Conservation (phyloP, 495 filamentous ascomycete species). For the Neurospora sp. region DNA sequence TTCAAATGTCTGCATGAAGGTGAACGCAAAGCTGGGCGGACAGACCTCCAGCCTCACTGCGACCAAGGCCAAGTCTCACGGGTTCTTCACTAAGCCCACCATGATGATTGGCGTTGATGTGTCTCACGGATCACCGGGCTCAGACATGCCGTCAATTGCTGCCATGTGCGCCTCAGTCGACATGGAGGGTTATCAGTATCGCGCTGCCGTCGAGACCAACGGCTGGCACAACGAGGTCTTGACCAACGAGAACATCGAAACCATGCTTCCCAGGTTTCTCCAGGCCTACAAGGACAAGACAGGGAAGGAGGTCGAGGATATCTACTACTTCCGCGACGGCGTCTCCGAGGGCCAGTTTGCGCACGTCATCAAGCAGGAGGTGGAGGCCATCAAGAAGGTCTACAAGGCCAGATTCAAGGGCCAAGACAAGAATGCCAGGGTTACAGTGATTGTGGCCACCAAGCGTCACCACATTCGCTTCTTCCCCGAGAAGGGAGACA, state of each 20-base stretch:
- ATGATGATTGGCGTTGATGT: conserved; percentile 86
- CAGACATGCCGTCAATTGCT: conserved; percentile 60
- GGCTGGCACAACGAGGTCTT: conserved; percentile 70
- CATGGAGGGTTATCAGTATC: conserved; percentile 54
- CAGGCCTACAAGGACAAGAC: conserved; percentile 52
- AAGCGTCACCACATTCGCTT: conserved; percentile 94
- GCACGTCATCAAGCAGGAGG: conserved; percentile 66
- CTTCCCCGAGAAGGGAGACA: conserved; percentile 61
- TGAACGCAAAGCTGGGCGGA: conserved; percentile 93
- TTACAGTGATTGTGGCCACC: conserved; percentile 71
- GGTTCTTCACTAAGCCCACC: conserved; percentile 42
- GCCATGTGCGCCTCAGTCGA: conserved; percentile 81
- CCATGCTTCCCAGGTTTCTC: conserved; percentile 52
- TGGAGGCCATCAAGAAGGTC: conserved; percentile 53
- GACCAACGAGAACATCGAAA: conserved; percentile 46
- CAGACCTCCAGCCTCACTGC: conserved; percentile 37
- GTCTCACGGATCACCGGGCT: conserved; percentile 65
- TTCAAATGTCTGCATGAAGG: conserved; percentile 86
- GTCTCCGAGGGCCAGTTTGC: conserved; percentile 78
- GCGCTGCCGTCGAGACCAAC: conserved; percentile 67
- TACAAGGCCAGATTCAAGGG: conserved; percentile 13
- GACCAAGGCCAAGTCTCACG: conserved; percentile 8
- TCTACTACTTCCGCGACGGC: conserved; percentile 94
- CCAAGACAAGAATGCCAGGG: conserved; percentile 18
- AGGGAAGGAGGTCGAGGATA: conserved; percentile 40